Conservation (phyloP, 352 stramenopile genomes). For the Globisporangium parvum region DNA sequence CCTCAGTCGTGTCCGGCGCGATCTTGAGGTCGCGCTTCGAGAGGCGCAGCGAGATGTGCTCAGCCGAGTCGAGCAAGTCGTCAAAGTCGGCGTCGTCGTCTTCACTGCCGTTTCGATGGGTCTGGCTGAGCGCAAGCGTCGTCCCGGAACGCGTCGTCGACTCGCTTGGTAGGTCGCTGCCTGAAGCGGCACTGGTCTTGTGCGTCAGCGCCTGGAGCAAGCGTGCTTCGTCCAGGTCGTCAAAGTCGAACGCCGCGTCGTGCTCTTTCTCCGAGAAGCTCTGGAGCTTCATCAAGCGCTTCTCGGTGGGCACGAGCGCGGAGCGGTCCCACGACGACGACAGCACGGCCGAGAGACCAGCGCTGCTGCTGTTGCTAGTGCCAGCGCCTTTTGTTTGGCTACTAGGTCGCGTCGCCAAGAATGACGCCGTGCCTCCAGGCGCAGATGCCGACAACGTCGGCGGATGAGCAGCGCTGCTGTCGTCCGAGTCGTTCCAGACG, state of each 20-base stretch:
- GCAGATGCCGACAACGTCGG: background rate
- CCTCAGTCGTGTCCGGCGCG: constrained; percentile 19
- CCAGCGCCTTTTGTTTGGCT: no score
- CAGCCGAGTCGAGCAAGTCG: constrained; percentile 10
- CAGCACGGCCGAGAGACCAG: background rate
- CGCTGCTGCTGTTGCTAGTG: background rate
- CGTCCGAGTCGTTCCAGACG: constrained; percentile 57
- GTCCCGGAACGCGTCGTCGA: background rate
- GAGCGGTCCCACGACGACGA: constrained; percentile 47
- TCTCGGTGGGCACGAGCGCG: constrained; percentile 55
- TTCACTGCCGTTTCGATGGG: constrained; percentile 6
- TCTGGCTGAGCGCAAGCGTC: background rate
- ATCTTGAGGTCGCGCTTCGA: constrained; percentile 9
- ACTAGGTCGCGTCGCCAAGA: no score
- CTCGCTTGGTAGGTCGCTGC: background rate
- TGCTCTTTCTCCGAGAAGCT: constrained; percentile 63
- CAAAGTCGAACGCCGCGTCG: constrained; percentile 51
- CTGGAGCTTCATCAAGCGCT: constrained; percentile 58
- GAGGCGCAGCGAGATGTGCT: constrained; percentile 2
- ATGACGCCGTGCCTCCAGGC: background rate
- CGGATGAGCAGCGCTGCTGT: background rate
- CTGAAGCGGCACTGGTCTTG: constrained; percentile 21
- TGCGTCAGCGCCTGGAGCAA: constrained; percentile 39
- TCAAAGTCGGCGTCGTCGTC: constrained; percentile 14
- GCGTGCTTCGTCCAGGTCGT: constrained; percentile 66